Base-by-base conservation (phyloP, 2,329 filamentous ascomycete species). In the Botryotinia globosa region DNA sequence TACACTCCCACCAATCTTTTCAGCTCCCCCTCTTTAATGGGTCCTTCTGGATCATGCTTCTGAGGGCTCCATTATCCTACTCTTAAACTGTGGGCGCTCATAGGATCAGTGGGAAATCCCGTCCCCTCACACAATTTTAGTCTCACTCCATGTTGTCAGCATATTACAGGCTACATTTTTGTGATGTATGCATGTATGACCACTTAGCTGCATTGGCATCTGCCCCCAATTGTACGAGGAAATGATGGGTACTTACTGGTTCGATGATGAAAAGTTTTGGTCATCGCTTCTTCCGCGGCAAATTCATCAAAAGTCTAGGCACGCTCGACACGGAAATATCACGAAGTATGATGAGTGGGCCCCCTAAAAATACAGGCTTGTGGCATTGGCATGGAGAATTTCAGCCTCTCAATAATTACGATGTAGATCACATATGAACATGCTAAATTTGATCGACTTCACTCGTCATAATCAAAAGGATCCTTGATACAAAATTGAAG, bases 11-110 rank as follows among this genome's bases (percentile, higher is more conserved):
- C 39, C 61, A 63, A 25, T 29, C 25, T 51, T 66, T 67, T 67
- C 65, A 67, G 48, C 68, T 70, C 56, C 37, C 56, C 66, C 58
- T 63, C 56, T 44, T 63, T 34, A 63, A 29, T 69, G 37, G 39
- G 58, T 61, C 58, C 58, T 61, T 39, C 37, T 62, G 59, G n/a
- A 56, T 29, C 51, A 56, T 56, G 12, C 51, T 32, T 56, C 16
- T 56, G 51, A 25, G 37, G 39, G 37, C 61, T 37, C 64, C 44
- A 20, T 56, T 56, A 51, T 39, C 48, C 29, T 68, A 22, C 65
- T 32, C 63, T 22, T 48, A 22, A 48, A 59, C 9, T 32, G 56
- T 3, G 56, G 56, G 56, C 32, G 56, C 18, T 59, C 56, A 59
- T 59, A 59, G 56, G 32, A 37, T 22, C 32, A 25, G 20, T 25